phyloP scores from a whole-genome alignment of 352 stramenopile genomes.

The Globisporangium takayamanum region DNA sequence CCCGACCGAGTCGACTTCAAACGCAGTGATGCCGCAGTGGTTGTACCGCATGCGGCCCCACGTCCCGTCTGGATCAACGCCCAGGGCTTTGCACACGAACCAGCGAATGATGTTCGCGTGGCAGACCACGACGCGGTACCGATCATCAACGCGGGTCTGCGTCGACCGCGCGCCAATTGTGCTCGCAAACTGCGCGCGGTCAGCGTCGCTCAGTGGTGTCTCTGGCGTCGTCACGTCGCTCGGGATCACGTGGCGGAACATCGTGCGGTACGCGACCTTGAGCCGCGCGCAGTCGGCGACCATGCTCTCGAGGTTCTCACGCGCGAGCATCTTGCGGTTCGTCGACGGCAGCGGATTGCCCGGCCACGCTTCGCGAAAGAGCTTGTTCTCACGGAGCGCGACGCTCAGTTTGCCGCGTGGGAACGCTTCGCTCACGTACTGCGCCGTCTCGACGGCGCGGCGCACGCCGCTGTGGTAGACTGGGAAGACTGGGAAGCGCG shows the following conservation, averaged over 20 bases:
- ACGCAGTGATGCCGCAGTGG: constrained; percentile 49
- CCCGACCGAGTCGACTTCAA: constrained; percentile 64
- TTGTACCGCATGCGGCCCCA: constrained; percentile 74
- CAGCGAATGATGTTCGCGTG: constrained; percentile 72
- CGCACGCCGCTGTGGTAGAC: constrained; percentile 56
- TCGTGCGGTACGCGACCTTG: constrained; percentile 55
- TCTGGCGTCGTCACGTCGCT: constrained; percentile 33
- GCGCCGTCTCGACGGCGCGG: constrained; percentile 44
- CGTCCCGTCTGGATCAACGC: constrained; percentile 50
- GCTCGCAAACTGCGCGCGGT: constrained; percentile 22
- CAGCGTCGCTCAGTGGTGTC: constrained; percentile 17
- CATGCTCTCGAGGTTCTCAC: constrained; percentile 73
- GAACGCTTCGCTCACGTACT: constrained; percentile 38
- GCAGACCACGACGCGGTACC: constrained; percentile 57
- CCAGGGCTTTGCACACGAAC: constrained; percentile 63
- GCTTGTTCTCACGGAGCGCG: constrained; percentile 56
- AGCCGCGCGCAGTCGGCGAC: constrained; percentile 58
- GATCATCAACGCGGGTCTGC: constrained; percentile 26
- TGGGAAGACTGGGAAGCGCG: constrained; percentile 49
- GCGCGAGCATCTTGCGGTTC: constrained; percentile 56
- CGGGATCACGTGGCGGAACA: constrained; percentile 63
- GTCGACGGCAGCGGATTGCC: constrained; percentile 51
- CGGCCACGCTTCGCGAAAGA: constrained; percentile 63
- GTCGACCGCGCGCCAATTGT: constrained; percentile 26
- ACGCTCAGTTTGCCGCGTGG: constrained; percentile 16